Evolutionary conservation across 352 stramenopile genomes (phyloP).

Genomic region (Globisporangium ultimum): DNA sequence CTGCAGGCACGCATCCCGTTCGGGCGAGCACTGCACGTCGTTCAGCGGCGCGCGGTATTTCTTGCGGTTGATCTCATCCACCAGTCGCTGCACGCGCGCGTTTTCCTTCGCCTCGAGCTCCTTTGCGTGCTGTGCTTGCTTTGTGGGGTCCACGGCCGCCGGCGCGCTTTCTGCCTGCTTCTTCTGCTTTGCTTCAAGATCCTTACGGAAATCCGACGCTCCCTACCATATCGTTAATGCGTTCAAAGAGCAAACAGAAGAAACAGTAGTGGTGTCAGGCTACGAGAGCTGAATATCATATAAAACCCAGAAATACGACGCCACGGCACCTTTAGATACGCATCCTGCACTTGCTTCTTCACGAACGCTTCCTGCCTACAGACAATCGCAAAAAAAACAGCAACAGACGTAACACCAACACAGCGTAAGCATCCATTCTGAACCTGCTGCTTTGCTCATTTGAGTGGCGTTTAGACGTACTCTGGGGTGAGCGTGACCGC

Average conservation of each 20-base stretch:
- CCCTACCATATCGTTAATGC: slow-evolving; percentile 26
- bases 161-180: slow-evolving; percentile 7
- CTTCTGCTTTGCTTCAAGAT: slow-evolving; percentile 47
- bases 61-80: slow-evolving; percentile 79
- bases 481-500: slow-evolving; percentile 27
- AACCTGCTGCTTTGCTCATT: too few relatives aligned
- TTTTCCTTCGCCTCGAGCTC: slow-evolving; percentile 68
- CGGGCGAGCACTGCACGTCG: slow-evolving; percentile 75
- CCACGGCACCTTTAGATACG: slow-evolving; percentile 59
- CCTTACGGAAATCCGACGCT: slow-evolving; percentile 68
- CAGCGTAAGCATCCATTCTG: not conserved
- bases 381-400: not conserved
- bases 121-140: slow-evolving; percentile 64
- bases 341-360: slow-evolving; percentile 76
- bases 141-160: slow-evolving; percentile 18
- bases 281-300: too few relatives aligned
- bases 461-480: slow-evolving; percentile 22
- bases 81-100: slow-evolving; percentile 64
- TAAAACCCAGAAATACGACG: too few relatives aligned
- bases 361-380: slow-evolving; percentile 51
- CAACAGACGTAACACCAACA: slow-evolving; percentile 2
- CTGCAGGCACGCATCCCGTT: slow-evolving; percentile 78
- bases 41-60: slow-evolving; percentile 79
- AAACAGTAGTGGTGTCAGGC: not conserved
- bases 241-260: not conserved